Evolutionary conservation across 1,284 basidiomycete genomes (phyloP), one percentile per base, ranked within the genome.

Genomic region (Ustilago nuda): DNA sequence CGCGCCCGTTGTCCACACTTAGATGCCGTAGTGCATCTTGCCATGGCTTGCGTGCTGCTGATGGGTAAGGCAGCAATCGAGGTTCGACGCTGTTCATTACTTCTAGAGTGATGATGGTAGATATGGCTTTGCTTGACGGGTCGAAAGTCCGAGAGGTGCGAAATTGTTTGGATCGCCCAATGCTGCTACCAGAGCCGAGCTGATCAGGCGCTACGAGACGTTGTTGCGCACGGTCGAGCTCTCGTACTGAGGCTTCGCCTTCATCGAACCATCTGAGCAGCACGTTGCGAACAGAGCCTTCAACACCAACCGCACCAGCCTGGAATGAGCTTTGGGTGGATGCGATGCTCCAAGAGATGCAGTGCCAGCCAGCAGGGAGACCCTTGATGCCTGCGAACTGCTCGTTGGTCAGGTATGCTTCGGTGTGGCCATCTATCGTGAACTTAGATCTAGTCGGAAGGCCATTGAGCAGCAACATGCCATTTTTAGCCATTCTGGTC

Each of bases 351-450:
- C 76, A 78, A 1, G 65, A 59, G 15, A 78, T n/a, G 45, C 72
- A 78, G 33, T 78, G 76, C 72, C 71, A 75, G 30, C 76, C 76
- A 1, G 67, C 13, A 4, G 72, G 62, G 3, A 78, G 45, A 4
- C 54, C 23, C 48, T 75, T 78, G 72, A 78, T 61, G 30, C 76
- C 76, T 3, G 52, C 30, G 32, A 78, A 78, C 4, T 61, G 62
- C 37, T 63, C 61, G 55, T 70, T 69, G 59, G 63, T 72, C 9
- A 76, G 15, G 32, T 63, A 76, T 2, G 51, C 57, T n/a, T 69
- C 61, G 3, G 59, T 15, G 39, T 72, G 66, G 4, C 56, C 70
- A 33, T 76, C 74, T 11, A 72, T n/a, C 0, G 27, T 19, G n/a
- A 76, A 35, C 27, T 76, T 70, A 6, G 74, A 72, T 8, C 56